Evolutionary conservation across 495 filamentous ascomycete genomes (phyloP).

Genomic region (Hypoxylon fragiforme): DNA sequence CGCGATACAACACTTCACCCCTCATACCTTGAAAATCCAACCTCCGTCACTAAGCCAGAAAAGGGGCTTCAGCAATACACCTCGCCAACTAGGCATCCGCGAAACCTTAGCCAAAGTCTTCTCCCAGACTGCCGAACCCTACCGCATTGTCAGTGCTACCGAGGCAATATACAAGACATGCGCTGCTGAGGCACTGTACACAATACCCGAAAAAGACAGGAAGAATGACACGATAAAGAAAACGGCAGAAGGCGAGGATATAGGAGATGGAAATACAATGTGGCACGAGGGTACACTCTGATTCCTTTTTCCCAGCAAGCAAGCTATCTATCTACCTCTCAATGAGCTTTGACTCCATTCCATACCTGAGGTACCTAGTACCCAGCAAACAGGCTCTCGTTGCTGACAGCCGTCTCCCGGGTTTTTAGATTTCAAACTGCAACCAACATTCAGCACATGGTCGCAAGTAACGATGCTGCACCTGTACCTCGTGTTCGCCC

Average conservation of each 20-base stretch:
- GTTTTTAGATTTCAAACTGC: constrained; percentile 58
- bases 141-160: constrained; percentile 76
- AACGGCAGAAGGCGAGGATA: constrained; percentile 72
- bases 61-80: constrained; percentile 29
- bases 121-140: constrained; percentile 62
- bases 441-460: constrained; percentile 90
- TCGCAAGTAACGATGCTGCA: constrained; percentile 94
- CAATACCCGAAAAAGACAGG: constrained; percentile 59
- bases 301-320: too few species aligned
- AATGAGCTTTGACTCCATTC: not conserved
- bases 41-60: constrained; percentile 13
- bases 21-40: not conserved
- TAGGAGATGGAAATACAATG: constrained; percentile 73
- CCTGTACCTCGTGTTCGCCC: constrained; percentile 90
- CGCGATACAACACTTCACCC: constrained; percentile 17
- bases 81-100: constrained; percentile 17
- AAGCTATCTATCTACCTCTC: not conserved
- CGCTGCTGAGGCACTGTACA: constrained; percentile 73
- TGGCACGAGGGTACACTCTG: constrained; percentile 94
- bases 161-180: constrained; percentile 79
- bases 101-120: constrained; percentile 14
- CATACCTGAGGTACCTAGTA: too few species aligned
- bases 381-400: too few species aligned
- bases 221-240: constrained; percentile 61
- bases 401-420: constrained; percentile 16